phyloP scores from a whole-genome alignment of 2,329 filamentous ascomycete species.

The Trichoderma sp. region DNA sequence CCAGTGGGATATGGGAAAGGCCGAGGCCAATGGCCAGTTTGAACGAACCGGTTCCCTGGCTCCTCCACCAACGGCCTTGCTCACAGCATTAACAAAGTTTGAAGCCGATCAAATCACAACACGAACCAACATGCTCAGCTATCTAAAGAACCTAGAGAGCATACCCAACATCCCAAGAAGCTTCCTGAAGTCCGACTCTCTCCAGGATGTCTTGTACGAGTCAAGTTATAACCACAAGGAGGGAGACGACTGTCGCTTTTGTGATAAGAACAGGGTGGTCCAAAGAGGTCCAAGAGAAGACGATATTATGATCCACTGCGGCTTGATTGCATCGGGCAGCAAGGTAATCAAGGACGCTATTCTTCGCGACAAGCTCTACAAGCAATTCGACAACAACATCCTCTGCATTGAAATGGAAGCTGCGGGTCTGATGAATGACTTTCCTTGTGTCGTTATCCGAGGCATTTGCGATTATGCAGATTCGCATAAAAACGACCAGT shows the following conservation, averaged over 20 bases:
- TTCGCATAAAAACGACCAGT: constrained; percentile 34
- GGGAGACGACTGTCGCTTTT: background rate
- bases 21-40: background rate
- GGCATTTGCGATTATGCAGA: constrained; percentile 41
- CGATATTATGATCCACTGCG: constrained; percentile 21
- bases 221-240: background rate
- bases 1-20: constrained; percentile 6
- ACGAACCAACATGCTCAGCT: background rate
- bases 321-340: constrained; percentile 22
- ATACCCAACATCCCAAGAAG: background rate
- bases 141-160: background rate
- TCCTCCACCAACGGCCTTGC: background rate
- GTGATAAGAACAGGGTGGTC: background rate
- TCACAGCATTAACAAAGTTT: background rate
- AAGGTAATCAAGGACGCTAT: constrained; percentile 26
- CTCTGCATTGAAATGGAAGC: constrained; percentile 35
- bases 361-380: background rate
- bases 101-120: background rate
- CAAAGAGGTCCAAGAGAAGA: background rate
- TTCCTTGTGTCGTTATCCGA: constrained; percentile 35
- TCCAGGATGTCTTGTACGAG: background rate
- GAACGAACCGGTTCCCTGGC: background rate
- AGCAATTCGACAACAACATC: background rate
- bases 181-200: background rate
- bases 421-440: constrained; percentile 33